Base-by-base conservation (phyloP, 2,329 filamentous ascomycete species). In the Claviceps pazoutovae region DNA sequence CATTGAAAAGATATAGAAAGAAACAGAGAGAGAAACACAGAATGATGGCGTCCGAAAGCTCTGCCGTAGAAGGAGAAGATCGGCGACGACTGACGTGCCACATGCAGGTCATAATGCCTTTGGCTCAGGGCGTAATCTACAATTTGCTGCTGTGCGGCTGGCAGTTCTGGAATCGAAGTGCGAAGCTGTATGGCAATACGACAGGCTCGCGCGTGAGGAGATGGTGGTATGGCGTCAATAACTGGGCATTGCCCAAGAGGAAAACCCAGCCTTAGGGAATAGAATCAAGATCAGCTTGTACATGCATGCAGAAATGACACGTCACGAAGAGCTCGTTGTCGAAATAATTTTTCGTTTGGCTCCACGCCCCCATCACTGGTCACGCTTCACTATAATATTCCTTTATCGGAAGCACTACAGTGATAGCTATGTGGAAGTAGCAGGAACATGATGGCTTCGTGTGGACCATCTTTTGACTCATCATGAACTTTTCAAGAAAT, bases 221-320 rank as follows among this genome's bases (percentile, higher is more conserved):
- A 58, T 97, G 91, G 93, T 98, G 93, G 91, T 96, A 88, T 72
- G 80, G 78, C 21, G 86, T 95, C 17, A 97, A 97, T 64, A 88
- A 94, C 62, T 97, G 93, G 93, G 74, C 76, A 48, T 68, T 91
- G 53, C 84, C 84, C 62, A 69, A 51, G 56, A 83, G 83, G 62
- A 68, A 55, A 9, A 39, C 38, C 42, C 43, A 50, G 43, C 38
- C 5, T 19, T 21, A 46, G 34, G 39, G 8, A 3, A 46, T 16
- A 23, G n/a, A 50, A 13, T 30, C 19, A 9, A 38, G 30, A 34
- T 11, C 30, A 4, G 30, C 23, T 19, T 16, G 37, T 26, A 49
- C 23, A 8, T 19, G 19, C 14, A 43, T 43, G 11, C 41, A 43
- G 11, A n/a, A 17, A 23, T 43, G 21, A 43, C 41, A 5, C 21